phyloP scores from a whole-genome alignment of 257 asterid species.

The Plantago major region DNA sequence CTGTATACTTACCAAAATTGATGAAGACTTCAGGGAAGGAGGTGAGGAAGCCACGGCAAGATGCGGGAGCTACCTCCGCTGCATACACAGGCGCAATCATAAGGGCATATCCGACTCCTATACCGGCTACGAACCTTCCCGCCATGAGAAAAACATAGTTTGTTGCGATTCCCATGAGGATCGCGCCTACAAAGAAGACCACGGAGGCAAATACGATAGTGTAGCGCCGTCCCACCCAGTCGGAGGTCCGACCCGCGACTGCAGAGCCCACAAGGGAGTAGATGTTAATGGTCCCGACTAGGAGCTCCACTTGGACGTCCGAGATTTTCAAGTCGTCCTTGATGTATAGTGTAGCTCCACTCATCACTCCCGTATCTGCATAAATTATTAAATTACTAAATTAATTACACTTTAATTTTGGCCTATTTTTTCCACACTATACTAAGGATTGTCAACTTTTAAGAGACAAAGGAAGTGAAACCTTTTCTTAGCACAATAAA shows the following conservation, averaged over 20 bases:
- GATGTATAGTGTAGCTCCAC: slow-evolving; percentile 35
- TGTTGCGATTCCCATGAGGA: slow-evolving; percentile 37
- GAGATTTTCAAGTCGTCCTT: slow-evolving; percentile 29
- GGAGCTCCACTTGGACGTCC: slow-evolving; percentile 30
- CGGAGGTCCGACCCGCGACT: slow-evolving; percentile 40
- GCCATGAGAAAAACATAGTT: slow-evolving; percentile 35
- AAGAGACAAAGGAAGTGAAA: no score
- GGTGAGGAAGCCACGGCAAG: slow-evolving; percentile 41
- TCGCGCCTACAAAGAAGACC: slow-evolving; percentile 36
- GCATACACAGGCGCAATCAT: slow-evolving; percentile 44
- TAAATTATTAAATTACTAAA: no score
- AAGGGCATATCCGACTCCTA: slow-evolving; percentile 41
- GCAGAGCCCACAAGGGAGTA: slow-evolving; percentile 37
- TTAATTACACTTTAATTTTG: background rate
- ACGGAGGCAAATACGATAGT: slow-evolving; percentile 32
- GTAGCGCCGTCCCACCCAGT: slow-evolving; percentile 40
- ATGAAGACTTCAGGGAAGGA: slow-evolving; percentile 42
- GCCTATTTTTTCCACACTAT: no score
- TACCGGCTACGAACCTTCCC: slow-evolving; percentile 37
- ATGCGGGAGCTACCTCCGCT: slow-evolving; percentile 37
- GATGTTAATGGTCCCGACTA: slow-evolving; percentile 34
- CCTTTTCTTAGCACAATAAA: no score
- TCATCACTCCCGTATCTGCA: slow-evolving; percentile 40
- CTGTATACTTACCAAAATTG: slow-evolving; percentile 25
- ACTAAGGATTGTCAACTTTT: no score